phyloP scores from a whole-genome alignment of 2,329 filamentous ascomycete species.

The Alternaria triticina region DNA sequence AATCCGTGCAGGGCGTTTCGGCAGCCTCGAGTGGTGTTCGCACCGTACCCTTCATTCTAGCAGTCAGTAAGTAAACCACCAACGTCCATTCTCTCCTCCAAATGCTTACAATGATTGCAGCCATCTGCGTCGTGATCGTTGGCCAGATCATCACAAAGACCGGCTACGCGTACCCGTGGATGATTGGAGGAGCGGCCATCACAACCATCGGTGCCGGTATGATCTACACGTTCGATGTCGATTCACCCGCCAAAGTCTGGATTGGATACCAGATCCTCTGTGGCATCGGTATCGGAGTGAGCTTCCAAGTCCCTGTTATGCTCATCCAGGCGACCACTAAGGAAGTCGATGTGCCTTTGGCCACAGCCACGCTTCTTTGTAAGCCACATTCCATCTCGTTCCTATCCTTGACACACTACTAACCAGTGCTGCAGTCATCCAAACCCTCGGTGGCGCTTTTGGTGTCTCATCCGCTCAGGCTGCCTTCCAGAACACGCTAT shows the following conservation, averaged over 20 bases:
- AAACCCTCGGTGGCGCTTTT: constrained; percentile 52
- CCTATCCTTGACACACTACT: fast-evolving
- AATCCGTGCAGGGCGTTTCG: constrained; percentile 25
- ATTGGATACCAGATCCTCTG: constrained; percentile 56
- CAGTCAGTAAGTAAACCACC: constrained; percentile 15
- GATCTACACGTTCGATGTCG: constrained; percentile 50
- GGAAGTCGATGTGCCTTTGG: constrained; percentile 44
- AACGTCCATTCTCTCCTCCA: constrained; percentile 1
- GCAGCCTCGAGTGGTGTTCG: constrained; percentile 50
- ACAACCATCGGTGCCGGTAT: constrained; percentile 49
- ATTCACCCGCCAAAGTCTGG: constrained; percentile 48
- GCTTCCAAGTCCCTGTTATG: constrained; percentile 38
- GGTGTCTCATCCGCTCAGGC: constrained; percentile 49
- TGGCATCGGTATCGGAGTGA: constrained; percentile 48
- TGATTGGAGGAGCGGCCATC: constrained; percentile 38
- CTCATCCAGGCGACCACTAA: constrained; percentile 46
- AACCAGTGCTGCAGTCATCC: neutral
- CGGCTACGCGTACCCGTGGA: constrained; percentile 47
- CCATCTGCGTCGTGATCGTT: constrained; percentile 6
- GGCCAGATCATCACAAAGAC: constrained; percentile 22
- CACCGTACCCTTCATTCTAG: constrained; percentile 52
- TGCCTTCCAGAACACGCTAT: constrained; percentile 50
- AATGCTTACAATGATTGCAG: neutral
- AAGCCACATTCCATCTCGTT: constrained; percentile 8
- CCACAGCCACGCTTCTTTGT: constrained; percentile 49